phyloP scores from a whole-genome alignment of 2,329 filamentous ascomycete species.

The Clarireedia sp. region DNA sequence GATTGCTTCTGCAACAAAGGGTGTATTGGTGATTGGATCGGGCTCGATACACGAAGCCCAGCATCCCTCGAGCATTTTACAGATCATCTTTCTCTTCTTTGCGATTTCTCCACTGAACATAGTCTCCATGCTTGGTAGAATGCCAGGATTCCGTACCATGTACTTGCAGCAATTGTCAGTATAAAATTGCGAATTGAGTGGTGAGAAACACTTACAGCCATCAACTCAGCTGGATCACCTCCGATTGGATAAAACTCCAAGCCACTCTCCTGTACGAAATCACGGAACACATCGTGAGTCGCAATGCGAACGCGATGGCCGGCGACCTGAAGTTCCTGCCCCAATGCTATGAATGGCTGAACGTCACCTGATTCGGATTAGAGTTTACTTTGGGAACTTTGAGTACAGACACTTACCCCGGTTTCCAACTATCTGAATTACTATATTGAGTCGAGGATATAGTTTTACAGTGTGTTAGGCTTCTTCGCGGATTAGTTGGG shows the following conservation, averaged over 20 bases:
- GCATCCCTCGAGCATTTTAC: constrained; percentile 67
- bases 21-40: not conserved
- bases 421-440: constrained; percentile 76
- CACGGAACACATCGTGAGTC: constrained; percentile 67
- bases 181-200: too few relatives aligned
- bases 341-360: constrained; percentile 70
- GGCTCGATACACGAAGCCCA: constrained; percentile 74
- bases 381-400: not conserved
- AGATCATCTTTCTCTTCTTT: constrained; percentile 64
- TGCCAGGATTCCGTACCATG: constrained; percentile 69
- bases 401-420: constrained; percentile 38
- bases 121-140: constrained; percentile 71
- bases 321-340: constrained; percentile 56
- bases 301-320: constrained; percentile 70
- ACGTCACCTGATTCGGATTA: constrained; percentile 42
- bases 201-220: not conserved
- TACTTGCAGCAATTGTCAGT: not conserved
- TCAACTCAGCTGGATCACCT: constrained; percentile 51
- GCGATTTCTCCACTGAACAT: constrained; percentile 67
- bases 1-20: constrained; percentile 64
- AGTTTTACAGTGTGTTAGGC: not conserved
- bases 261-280: constrained; percentile 62
- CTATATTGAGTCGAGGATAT: constrained; percentile 52
- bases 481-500: not conserved
- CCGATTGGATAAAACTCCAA: constrained; percentile 75